Base-by-base conservation (phyloP, 2,329 filamentous ascomycete species). In the Pseudogymnoascus sp. region DNA sequence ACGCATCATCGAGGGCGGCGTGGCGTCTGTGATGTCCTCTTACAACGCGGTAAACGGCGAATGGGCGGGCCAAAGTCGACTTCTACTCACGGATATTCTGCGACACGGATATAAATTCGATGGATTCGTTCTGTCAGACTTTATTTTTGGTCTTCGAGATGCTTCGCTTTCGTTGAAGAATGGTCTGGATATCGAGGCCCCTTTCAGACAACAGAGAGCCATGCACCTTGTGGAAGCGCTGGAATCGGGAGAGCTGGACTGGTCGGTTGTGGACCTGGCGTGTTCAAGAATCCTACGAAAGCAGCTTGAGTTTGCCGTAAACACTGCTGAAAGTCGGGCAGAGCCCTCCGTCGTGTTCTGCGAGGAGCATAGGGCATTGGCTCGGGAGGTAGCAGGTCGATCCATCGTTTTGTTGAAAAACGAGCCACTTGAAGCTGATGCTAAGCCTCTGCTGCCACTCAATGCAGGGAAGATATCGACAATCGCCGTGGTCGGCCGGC, bases 41-140 rank as follows among this genome's bases (percentile, higher is more conserved):
- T 65, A 65, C 36, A 65, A 65, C 23, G 23, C 58, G 14, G 58
- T 65, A 11, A 65, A 63, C n/a, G 62, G 63, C 11, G 58, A 63
- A 62, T 65, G 62, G 62, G 63, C 62, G 45, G 63, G 62, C 9
- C 62, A 65, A 30, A 63, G 49, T 52, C 36, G 52, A 49, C 16
- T 22, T 25, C 45, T 65, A 9, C 58, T 65, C 22, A 61, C 41
- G 5, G 58, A 61, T 14, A 63, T 65, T 30, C 59, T 65, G 16
- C 58, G 63, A 41, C 25, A 61, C 3, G 28, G 61, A 22, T 65
- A 42, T 25, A 42, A 39, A 25, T 65, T 65, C 52, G 60, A 65
- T 28, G 63, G 63, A 14, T 63, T 65, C 30, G 63, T 65, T 12
- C 41, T 65, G 4, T 65, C 63, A 7, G 63, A 65, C 33, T 65